Base-by-base conservation (phyloP, 2,329 filamentous ascomycete species). In the Scortechinia acanthostroma region DNA sequence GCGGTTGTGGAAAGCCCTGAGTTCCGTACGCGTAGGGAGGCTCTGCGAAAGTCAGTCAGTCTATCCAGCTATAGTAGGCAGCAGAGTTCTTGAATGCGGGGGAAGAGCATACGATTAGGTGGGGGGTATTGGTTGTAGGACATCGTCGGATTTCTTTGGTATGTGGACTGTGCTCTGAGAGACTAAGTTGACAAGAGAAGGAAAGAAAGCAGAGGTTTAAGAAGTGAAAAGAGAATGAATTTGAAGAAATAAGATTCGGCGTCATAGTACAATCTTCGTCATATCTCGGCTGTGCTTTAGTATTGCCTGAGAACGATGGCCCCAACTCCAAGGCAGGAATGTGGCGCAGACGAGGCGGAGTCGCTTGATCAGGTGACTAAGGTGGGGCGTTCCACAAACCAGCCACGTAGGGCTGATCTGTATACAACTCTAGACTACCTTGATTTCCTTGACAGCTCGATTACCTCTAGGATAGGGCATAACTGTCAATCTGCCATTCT, bases 41-140 rank as follows among this genome's bases (percentile, higher is more conserved):
- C 15, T 55, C 53, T 13, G 54, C 52, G n/a, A 53, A 53, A 19
- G 54, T 49, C 37, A 53, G 52, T 42, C 55, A 53, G 42, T 59
- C 55, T 43, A n/a, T 59, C 58, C 17, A 54, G 53, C 22, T 49
- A 49, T 2, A 55, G 61, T 28, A 60, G 58, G 25, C n/a, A 30
- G n/a, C 25, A 10, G 10, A n/a, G 6, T 19, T 10, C 10, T 13
- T 13, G 35, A 15, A 40, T 10, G 35, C 17, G 6, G 17, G 17
- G 6, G 35, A 40, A 15, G 10, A 10, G 20, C 35, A 15, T 19
- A 40, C 35, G 35, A 19, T 40, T 40, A 13, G 35, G 35, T 15
- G 35, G 35, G 17, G 35, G 35, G 35, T 40, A 40, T 10, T 10
- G 10, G 17, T 40, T 30, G 25, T 30, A 40, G 17, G 35, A 40